These are phyloP conservation scores for Xylaria curta DNA, from an alignment of 495 filamentous ascomycete species.

Conservation along the genomic window DNA sequence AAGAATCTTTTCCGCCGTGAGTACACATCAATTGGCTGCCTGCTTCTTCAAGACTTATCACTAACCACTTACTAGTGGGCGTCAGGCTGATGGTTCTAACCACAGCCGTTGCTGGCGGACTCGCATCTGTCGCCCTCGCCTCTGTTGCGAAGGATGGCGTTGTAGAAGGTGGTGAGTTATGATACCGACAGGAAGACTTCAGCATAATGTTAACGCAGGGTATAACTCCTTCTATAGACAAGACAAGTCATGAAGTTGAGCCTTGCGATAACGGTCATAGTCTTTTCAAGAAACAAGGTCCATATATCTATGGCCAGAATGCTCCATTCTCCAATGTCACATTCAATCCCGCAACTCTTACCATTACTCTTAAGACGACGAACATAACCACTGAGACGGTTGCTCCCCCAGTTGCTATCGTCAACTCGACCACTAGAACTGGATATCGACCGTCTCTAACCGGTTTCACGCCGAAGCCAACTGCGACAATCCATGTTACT, in stretches of 20 bases:
- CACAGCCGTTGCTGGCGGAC: neutral
- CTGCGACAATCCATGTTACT: neutral
- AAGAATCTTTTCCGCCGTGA: neutral
- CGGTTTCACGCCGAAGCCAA: neutral
- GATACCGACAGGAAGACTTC: neutral
- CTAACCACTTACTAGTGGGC: neutral
- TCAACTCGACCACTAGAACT: neutral
- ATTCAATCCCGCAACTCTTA: constrained; percentile 5
- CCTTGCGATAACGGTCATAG: neutral
- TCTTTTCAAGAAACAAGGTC: constrained; percentile 1
- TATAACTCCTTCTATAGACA: neutral
- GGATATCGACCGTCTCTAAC: neutral
- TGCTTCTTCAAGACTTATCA: neutral
- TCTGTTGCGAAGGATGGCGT: neutral
- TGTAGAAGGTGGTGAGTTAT: neutral
- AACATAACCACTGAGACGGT: constrained; percentile 4
- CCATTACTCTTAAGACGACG: constrained; percentile 6
- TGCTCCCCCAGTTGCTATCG: neutral
- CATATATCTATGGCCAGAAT: constrained; percentile 2
- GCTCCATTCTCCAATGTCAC: constrained; percentile 11
- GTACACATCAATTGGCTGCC: neutral
- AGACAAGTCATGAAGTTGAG: too few relatives aligned
- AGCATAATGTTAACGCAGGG: neutral
- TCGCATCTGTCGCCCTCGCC: neutral
- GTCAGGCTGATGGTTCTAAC: neutral